Conservation (phyloP, 2,329 filamentous ascomycete species). For the Rhytidhysteron rufulum region DNA sequence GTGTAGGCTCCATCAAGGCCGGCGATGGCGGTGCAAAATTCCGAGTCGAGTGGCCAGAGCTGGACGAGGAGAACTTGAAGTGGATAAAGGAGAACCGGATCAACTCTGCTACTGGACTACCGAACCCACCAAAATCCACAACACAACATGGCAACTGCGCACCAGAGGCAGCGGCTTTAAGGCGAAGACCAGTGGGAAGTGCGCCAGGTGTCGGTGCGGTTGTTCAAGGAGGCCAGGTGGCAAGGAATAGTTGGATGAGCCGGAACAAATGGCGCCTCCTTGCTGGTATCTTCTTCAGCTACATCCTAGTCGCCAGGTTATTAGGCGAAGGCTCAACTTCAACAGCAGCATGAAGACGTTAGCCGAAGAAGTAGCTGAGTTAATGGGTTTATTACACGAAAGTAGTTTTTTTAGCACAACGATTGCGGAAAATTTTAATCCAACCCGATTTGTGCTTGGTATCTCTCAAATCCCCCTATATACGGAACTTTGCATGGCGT, state of each 20-base stretch:
- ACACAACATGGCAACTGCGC: conserved; percentile 54
- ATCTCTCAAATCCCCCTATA: too few species aligned
- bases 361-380: too few species aligned
- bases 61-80: conserved; percentile 84
- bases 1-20: conserved; percentile 75
- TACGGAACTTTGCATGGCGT: too few species aligned
- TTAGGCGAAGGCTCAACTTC: conserved; percentile 50
- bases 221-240: conserved; percentile 74
- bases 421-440: too few species aligned
- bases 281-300: conserved; percentile 69
- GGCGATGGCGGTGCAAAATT: conserved; percentile 94
- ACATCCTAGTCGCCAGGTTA: conserved; percentile 76
- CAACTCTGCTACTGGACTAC: conserved; percentile 70
- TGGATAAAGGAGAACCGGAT: conserved; percentile 86
- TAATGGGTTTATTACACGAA: too few species aligned
- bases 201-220: conserved; percentile 54
- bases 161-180: conserved; percentile 60
- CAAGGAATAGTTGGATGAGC: conserved; percentile 74
- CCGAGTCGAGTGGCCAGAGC: conserved; percentile 79
- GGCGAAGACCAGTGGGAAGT: conserved; percentile 58
- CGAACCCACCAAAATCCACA: conserved; percentile 49
- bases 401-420: too few species aligned
- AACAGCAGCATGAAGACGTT: not conserved
- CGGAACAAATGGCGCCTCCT: conserved; percentile 74
- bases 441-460: too few species aligned